Base-by-base conservation (phyloP, 2,329 filamentous ascomycete species). In the Dothiorella sarmentorum region DNA sequence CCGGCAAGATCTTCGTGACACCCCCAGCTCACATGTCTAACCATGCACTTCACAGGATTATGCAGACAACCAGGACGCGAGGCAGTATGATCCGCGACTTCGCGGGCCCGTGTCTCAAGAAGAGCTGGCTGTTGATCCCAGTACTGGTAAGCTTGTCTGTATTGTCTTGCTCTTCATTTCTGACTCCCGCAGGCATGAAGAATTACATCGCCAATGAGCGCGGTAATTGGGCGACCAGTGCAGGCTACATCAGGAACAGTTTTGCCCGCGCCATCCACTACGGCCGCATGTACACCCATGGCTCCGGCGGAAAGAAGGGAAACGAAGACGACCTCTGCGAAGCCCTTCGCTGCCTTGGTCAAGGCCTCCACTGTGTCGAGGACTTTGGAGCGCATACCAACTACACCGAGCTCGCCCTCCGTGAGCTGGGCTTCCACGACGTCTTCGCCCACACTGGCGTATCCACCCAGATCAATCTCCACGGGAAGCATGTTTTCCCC, bases 151-250 rank as follows among this genome's bases (percentile, higher is more conserved):
- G 56, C 29, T 18, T 22, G 13, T 20, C 6, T 20, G 7, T 40
- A 10, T 22, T 3, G 3, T 7, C 9, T 7, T 13, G 13, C 2
- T 29, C 43, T 35, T 31, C 10, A 3, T 10, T 13, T 24, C 31
- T 61, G 40, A 61, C 26, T 9, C 15, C 17, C 15, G 17, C 31
- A 68, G 92, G 92, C n/a, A 96, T 99, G 93, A 99, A 97, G 75
- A 97, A 97, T 72, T 99, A 99, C 73, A 97, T 99, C 65, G 86
- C 93, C 61, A 97, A 97, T 68, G 93, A 97, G 71, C 79, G 76
- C 13, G 90, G 91, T 4, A 82, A 84, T 38, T 97, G 92, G 89
- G 90, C 92, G 1, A 99, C 94, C 18, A 96, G 91, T 63, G 79
- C 89, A 7, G 92, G 89, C 37, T 97, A 93, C 68, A 81, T 96